Base-by-base conservation (phyloP, 2,329 filamentous ascomycete genomes). In the Penicillium sp. region DNA sequence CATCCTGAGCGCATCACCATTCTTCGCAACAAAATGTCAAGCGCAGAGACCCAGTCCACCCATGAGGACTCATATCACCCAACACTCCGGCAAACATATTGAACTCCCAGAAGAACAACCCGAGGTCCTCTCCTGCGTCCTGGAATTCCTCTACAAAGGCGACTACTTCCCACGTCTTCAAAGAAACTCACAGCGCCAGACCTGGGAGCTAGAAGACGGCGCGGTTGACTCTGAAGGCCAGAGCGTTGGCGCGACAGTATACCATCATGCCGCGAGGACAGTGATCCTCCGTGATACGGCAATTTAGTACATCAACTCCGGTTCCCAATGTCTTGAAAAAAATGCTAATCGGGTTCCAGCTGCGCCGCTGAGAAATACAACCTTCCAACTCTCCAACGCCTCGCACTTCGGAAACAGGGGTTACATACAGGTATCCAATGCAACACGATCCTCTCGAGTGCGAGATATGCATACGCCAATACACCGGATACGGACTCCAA, bases 101-200 rank as follows among this genome's bases (percentile, higher is more conserved):
- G 81, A 87, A 47, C 83, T 96, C 2, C 87, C 90, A 1, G 85
- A 93, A 54, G 92, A 96, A 72, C 87, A 92, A 63, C 90, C 92
- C 18, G 90, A 95, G 70, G 87, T 95, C 65, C 92, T 96, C 73
- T 95, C 90, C 7, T 91, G 88, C 6, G 81, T 96, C 10, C 85
- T 96, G 51, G 92, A 96, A 70, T 96, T 88, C 63, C 84, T 96
- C 51, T 95, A 95, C 81, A 95, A 95, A 75, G 91, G 91, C 59
- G 92, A 96, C 73, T 96, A 96, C 76, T 92, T 87, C 63, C 91
- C 92, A 3, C 87, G 88, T 16, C 80, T 95, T 23, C 75, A 90
- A 51, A 90, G 90, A 74, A 90, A 93, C 76, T 90, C 91, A 77
- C 85, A 86, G 58, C 83, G 84, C 50, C 85, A 90, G 71, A 86